Percentiles rank a stretch among this genome's conserved stretches.
Evolutionary conservation across 1,284 basidiomycete species (phyloP).

Genomic region (Phenoliferia sp.): DNA sequence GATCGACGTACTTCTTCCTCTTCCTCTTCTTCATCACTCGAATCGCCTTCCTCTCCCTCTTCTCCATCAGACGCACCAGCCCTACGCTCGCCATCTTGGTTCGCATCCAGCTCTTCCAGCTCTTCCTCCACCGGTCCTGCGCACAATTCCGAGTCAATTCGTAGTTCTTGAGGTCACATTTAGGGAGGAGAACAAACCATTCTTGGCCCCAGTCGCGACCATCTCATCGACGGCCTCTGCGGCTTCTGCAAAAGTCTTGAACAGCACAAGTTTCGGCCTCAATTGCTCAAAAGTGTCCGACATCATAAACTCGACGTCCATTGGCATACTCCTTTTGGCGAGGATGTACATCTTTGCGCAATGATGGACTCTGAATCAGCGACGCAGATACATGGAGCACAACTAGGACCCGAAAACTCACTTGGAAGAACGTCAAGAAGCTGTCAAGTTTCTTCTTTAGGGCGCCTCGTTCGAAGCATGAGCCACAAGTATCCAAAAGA

Average conservation of each 20-base stretch:
- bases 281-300: constrained; percentile 88
- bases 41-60: constrained; percentile 15
- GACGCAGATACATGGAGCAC: not conserved
- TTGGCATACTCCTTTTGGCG: constrained; percentile 79
- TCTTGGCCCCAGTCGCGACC: constrained; percentile 55
- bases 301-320: constrained; percentile 97
- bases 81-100: not conserved
- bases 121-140: constrained; percentile 20
- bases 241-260: constrained; percentile 75
- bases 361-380: too few relatives aligned
- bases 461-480: constrained; percentile 90
- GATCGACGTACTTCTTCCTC: too few relatives aligned
- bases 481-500: constrained; percentile 91
- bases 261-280: constrained; percentile 64
- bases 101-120: constrained; percentile 7
- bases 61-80: not conserved
- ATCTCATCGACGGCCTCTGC: constrained; percentile 83
- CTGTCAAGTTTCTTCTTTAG: constrained; percentile 87
- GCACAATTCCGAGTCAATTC: not conserved
- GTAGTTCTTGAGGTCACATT: constrained; percentile 1
- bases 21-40: constrained; percentile 18
- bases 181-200: constrained; percentile 46
- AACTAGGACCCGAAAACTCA: constrained; percentile 41
- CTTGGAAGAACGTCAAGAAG: constrained; percentile 89
- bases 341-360: constrained; percentile 80